Base-by-base conservation (phyloP, 345 rosid genomes). In the Citrus glauca region DNA sequence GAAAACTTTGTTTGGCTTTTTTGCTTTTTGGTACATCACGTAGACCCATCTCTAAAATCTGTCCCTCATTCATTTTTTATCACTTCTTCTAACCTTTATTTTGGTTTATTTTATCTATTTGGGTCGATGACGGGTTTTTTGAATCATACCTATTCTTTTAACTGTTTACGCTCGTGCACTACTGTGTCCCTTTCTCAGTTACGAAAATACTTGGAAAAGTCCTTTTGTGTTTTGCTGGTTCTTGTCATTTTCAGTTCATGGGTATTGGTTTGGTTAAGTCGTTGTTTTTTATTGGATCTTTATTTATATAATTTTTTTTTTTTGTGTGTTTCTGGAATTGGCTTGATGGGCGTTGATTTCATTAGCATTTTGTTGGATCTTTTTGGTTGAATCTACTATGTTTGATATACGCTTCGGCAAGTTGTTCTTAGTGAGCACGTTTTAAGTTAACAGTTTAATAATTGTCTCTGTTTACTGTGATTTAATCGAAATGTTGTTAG, bases 401-500 rank as follows among this genome's bases (percentile, higher is more conserved):
- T 56, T 28, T 59, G 72, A 33, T 19, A 48, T 10, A 19, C 38
- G 53, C 67, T 77, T 50, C 19, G 25, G 53, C 6, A 22, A 72
- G 8, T 42, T 57, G 42, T 65, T 79, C 32, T 50, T 45, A 57
- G 19, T 3, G 24, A 57, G 65, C 57, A 14, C 64, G 32, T 57
- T 22, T 30, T 73, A 42, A 42, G 25, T 35, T 72, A 50, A 42
- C 30, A 61, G 35, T 70, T 50, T 48, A 33, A 33, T 74, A 50
- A 37, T 50, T 67, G 78, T 63, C 8, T 66, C 38, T 69, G 16
- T 64, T 64, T 71, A 22, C 66, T 63, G 7, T 71, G 38, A 69
- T 57, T 77, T 60, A 48, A 76, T 71, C 25, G 22, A 55, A 79
- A 77, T 84, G 78, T 65, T 81, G 66, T 64, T 69, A 91, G 92